Evolutionary conservation across 805 yeast genomes (phyloP).

Genomic region (Suhomyces kilbournensis): DNA sequence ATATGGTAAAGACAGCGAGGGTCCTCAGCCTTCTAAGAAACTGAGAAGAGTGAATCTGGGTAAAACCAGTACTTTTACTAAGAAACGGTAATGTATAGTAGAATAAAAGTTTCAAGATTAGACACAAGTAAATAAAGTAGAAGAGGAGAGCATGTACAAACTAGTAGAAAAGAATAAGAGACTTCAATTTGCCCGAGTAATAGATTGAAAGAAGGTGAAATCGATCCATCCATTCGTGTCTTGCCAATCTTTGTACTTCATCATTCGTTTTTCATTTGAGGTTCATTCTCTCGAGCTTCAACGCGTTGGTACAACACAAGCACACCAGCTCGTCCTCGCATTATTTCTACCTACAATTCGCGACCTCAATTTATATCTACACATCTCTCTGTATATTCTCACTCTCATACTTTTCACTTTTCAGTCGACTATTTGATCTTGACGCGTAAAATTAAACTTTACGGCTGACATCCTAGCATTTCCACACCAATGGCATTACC

Average conservation of each 20-base stretch:
- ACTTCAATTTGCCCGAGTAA: background rate
- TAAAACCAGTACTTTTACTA: conserved; percentile 35
- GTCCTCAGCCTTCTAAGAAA: conserved; percentile 54
- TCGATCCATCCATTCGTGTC: background rate
- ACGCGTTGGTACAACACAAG: background rate
- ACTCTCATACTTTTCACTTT: background rate
- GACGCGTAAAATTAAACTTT: background rate
- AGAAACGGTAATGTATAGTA: conserved; percentile 7
- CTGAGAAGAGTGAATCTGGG: conserved; percentile 33
- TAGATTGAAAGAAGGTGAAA: no score
- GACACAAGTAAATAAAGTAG: background rate
- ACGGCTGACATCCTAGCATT: background rate
- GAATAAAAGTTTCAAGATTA: background rate
- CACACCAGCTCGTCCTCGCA: background rate
- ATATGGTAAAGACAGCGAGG: conserved; percentile 46
- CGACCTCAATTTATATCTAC: background rate
- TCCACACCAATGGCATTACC: conserved; percentile 59
- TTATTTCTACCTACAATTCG: no score
- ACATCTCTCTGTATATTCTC: background rate
- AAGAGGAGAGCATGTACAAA: background rate
- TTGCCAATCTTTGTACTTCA: background rate
- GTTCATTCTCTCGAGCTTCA: background rate
- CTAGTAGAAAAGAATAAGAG: background rate
- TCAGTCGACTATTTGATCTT: background rate
- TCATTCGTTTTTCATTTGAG: background rate